Conservation (phyloP, 164 flowering plant genomes). For the Litsea cubeba region DNA sequence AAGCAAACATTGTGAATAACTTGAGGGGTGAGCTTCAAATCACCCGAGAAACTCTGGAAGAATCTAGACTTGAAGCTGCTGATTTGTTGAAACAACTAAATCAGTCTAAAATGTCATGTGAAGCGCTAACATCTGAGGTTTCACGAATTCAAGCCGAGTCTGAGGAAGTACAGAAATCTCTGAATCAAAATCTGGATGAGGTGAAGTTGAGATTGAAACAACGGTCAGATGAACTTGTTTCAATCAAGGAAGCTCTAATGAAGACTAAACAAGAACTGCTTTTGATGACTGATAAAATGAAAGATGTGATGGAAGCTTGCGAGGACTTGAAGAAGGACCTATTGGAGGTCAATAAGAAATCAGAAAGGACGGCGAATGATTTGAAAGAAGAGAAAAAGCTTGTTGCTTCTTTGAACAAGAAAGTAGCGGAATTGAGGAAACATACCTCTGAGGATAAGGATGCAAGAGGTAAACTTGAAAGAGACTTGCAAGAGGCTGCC, state of each 20-base stretch:
- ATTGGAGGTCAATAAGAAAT: slow-evolving; percentile 40
- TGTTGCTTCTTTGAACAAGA: slow-evolving; percentile 45
- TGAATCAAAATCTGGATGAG: slow-evolving; percentile 47
- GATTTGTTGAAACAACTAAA: slow-evolving; percentile 38
- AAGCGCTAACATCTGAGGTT: slow-evolving; percentile 53
- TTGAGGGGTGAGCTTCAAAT: slow-evolving; percentile 47
- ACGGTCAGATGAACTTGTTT: slow-evolving; percentile 44
- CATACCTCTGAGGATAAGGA: slow-evolving; percentile 56
- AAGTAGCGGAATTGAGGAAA: slow-evolving; percentile 44
- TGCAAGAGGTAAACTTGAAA: slow-evolving; percentile 46
- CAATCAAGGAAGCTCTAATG: slow-evolving; percentile 37
- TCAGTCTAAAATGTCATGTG: slow-evolving; percentile 31
- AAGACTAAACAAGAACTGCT: slow-evolving; percentile 50
- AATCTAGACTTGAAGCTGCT: slow-evolving; percentile 44
- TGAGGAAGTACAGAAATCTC: slow-evolving; percentile 27
- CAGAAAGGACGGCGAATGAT: slow-evolving; percentile 39
- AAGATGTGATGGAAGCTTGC: slow-evolving; percentile 21
- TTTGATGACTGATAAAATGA: slow-evolving; percentile 36
- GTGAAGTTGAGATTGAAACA: slow-evolving; percentile 32
- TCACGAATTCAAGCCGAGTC: slow-evolving; percentile 41
- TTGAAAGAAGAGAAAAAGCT: slow-evolving; percentile 53
- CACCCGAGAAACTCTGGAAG: slow-evolving; percentile 36
- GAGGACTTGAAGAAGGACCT: slow-evolving; percentile 59
- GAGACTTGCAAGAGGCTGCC: slow-evolving; percentile 68
- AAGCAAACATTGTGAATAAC: slow-evolving; percentile 31